Evolutionary conservation across 164 flowering plant genomes (phyloP).

Genomic region (Vitis rotundifolia): DNA sequence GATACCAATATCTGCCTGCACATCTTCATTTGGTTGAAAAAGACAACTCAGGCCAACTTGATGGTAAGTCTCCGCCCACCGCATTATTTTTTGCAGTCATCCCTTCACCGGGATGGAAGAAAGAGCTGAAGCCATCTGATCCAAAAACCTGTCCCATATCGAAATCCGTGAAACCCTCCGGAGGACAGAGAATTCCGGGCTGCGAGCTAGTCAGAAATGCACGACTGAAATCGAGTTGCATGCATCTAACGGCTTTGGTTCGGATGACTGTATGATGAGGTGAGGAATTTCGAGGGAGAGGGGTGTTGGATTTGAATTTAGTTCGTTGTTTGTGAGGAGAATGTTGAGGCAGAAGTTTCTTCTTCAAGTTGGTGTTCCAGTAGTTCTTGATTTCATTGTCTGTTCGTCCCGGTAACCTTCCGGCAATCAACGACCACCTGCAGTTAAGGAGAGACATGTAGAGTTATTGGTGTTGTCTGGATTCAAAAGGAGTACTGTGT

Average conservation of each 20-base stretch:
- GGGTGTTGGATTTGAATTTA: too few relatives aligned
- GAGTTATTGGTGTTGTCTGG: too few relatives aligned
- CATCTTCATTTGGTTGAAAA: neutral
- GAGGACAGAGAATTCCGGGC: too few relatives aligned
- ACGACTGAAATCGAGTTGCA: neutral
- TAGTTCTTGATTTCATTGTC: conserved; percentile 18
- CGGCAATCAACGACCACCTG: conserved; percentile 27
- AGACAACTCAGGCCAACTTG: neutral
- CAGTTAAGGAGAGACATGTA: too few relatives aligned
- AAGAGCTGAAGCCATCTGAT: too few relatives aligned
- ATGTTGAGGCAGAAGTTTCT: neutral
- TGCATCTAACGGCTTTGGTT: conserved; percentile 16
- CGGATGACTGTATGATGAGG: conserved; percentile 7
- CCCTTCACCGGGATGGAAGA: neutral
- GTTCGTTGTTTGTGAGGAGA: neutral
- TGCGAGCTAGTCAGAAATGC: too few relatives aligned
- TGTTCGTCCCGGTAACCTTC: conserved; percentile 16
- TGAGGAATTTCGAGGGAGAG: neutral
- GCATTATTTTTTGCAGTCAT: neutral
- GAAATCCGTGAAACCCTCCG: too few relatives aligned
- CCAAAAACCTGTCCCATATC: too few relatives aligned
- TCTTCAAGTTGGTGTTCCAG: conserved; percentile 15
- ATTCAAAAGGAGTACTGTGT: too few relatives aligned
- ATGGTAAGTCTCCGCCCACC: neutral
- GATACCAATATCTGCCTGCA: neutral